A percentile compares a stretch with the other conserved stretches of the same genome.
phyloP scores from a whole-genome alignment of 202 grass and related monocot genomes.

The Panicum virgatum region DNA sequence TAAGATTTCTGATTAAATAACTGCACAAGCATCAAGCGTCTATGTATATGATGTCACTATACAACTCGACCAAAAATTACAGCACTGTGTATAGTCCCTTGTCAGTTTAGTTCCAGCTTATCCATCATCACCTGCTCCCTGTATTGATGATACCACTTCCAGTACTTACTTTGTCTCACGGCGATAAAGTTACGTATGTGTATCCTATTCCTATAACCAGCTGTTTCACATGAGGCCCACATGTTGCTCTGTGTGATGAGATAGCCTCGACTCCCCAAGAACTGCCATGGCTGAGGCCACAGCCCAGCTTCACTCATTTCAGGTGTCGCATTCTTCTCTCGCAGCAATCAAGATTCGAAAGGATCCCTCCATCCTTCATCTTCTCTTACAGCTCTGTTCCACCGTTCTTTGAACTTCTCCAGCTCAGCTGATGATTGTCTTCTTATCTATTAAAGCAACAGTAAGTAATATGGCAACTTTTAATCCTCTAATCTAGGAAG shows the following conservation, averaged over 20 bases:
- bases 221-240: not conserved
- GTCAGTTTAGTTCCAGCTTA: constrained; percentile 14
- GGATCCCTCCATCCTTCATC: constrained; percentile 78
- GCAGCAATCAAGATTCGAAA: constrained; percentile 46
- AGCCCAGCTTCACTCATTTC: not conserved
- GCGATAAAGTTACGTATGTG: not conserved
- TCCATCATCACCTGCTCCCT: not conserved
- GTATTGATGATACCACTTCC: not conserved
- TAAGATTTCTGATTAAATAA: constrained; percentile 12
- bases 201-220: constrained; percentile 12
- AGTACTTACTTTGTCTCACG: not conserved
- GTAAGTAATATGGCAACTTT: not conserved
- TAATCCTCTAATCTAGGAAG: not conserved
- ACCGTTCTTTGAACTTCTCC: constrained; percentile 72
- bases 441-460: constrained; percentile 66
- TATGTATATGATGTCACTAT: constrained; percentile 31
- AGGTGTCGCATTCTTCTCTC: constrained; percentile 6
- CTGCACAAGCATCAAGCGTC: constrained; percentile 38
- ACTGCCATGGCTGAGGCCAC: not conserved
- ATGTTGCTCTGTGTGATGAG: not conserved
- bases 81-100: constrained; percentile 9
- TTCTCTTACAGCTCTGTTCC: constrained; percentile 75
- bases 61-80: constrained; percentile 42
- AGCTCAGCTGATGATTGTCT: constrained; percentile 79
- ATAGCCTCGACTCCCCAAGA: not conserved